Conservation (phyloP, 805 yeast species). For the Diddensiella transvaalensis region DNA sequence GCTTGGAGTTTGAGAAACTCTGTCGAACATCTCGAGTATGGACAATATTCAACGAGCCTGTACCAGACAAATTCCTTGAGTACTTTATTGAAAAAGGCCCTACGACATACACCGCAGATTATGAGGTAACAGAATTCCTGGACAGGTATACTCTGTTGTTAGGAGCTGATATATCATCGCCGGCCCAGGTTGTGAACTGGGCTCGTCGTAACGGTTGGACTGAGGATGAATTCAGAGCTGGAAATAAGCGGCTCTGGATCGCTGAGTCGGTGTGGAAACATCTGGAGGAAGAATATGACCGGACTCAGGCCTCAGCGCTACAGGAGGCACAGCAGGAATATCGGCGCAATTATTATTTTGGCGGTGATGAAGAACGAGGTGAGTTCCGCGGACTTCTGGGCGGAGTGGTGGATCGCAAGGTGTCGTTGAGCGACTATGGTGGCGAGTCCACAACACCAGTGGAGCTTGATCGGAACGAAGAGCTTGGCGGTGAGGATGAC, state of each 20-base stretch:
- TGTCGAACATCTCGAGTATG: not conserved
- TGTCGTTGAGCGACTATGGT: conserved; percentile 17
- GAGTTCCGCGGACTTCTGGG: not conserved
- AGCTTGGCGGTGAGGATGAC: too few relatives aligned
- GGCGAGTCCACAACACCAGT: conserved; percentile 2
- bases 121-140: conserved; percentile 23
- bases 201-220: conserved; percentile 23
- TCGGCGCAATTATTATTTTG: not conserved
- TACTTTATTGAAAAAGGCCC: not conserved
- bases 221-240: conserved; percentile 21
- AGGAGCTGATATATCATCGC: conserved; percentile 8
- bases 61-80: not conserved
- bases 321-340: conserved; percentile 1
- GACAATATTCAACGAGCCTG: conserved; percentile 5
- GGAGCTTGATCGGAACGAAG: not conserved
- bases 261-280: conserved; percentile 3
- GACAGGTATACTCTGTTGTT: conserved; percentile 20
- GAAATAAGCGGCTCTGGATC: conserved; percentile 22
- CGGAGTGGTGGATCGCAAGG: not conserved
- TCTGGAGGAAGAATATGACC: conserved; percentile 4
- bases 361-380: not conserved
- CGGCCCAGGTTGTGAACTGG: conserved; percentile 12
- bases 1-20: not conserved
- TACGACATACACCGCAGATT: conserved; percentile 21
- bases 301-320: not conserved